These are phyloP conservation scores for Fusarium transvaalense DNA, from an alignment of 2,329 filamentous ascomycete species.

Conservation along the genomic window DNA sequence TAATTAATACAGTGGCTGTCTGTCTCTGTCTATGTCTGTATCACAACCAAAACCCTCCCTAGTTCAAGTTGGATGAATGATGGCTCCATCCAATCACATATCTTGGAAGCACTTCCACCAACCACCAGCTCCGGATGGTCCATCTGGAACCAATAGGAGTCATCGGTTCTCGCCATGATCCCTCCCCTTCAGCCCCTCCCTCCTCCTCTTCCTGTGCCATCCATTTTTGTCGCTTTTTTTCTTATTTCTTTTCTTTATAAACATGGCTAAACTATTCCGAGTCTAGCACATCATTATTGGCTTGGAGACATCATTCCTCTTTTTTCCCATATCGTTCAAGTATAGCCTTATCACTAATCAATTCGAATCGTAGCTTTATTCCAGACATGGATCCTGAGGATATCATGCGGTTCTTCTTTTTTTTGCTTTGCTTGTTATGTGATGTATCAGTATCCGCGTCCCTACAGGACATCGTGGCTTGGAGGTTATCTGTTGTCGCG, in stretches of 20 bases:
- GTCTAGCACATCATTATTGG: not conserved
- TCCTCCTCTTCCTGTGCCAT: not conserved
- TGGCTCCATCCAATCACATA: not conserved
- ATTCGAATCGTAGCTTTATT: too few relatives aligned
- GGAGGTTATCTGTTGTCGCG: too few relatives aligned
- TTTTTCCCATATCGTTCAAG: not conserved
- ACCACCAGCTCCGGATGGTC: accelerated
- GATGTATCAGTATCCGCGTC: not conserved
- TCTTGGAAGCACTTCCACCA: not conserved
- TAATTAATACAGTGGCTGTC: too few relatives aligned
- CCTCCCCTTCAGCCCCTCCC: too few relatives aligned
- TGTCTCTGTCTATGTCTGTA: too few relatives aligned
- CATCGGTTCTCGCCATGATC: too few relatives aligned
- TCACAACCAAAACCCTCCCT: not conserved
- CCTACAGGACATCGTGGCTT: not conserved
- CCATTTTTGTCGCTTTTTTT: too few relatives aligned
- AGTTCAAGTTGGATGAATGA: not conserved
- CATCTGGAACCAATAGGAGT: not conserved
- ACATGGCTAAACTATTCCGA: accelerated
- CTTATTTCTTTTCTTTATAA: too few relatives aligned
- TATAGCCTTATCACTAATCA: not conserved
- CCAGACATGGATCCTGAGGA: not conserved
- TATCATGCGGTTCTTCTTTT: not conserved
- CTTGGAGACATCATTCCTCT: not conserved
- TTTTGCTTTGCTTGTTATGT: not conserved